Conservation (phyloP, 768 basidiomycete species). For the Amyloporia xantha region DNA sequence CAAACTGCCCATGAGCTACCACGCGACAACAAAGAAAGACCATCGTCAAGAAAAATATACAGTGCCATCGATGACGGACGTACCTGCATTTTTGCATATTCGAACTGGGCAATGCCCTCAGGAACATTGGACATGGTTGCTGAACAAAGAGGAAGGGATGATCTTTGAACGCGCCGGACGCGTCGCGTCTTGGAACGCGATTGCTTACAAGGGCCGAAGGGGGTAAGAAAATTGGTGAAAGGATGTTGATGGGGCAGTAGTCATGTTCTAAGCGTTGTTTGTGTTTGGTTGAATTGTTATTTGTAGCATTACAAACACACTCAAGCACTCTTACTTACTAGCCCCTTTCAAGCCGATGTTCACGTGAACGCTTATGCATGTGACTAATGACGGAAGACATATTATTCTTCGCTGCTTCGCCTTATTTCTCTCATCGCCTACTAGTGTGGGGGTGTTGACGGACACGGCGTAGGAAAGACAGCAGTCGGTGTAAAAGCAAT, state of each 20-base stretch:
- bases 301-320: slow-evolving; percentile 12
- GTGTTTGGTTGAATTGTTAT: slow-evolving; percentile 24
- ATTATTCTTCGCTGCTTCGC: no score
- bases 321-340: slow-evolving; percentile 5
- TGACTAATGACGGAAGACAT: no score
- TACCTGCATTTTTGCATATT: slow-evolving; percentile 27
- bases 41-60: neutral
- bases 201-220: slow-evolving; percentile 24
- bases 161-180: slow-evolving; percentile 11
- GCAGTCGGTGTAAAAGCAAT: no score
- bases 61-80: slow-evolving; percentile 4
- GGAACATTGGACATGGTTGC: slow-evolving; percentile 7
- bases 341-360: slow-evolving; percentile 1
- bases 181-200: slow-evolving; percentile 19
- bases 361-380: neutral
- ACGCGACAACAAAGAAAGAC: slow-evolving; percentile 13
- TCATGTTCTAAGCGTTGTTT: slow-evolving; percentile 16
- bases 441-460: no score
- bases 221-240: slow-evolving; percentile 34
- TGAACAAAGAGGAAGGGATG: neutral
- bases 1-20: slow-evolving; percentile 51
- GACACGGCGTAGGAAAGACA: no score
- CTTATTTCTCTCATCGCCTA: no score
- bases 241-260: slow-evolving; percentile 23
- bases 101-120: slow-evolving; percentile 21